Base-by-base conservation (phyloP, 2,329 filamentous ascomycete genomes). In the Scopulariopsis brevicaulis region DNA sequence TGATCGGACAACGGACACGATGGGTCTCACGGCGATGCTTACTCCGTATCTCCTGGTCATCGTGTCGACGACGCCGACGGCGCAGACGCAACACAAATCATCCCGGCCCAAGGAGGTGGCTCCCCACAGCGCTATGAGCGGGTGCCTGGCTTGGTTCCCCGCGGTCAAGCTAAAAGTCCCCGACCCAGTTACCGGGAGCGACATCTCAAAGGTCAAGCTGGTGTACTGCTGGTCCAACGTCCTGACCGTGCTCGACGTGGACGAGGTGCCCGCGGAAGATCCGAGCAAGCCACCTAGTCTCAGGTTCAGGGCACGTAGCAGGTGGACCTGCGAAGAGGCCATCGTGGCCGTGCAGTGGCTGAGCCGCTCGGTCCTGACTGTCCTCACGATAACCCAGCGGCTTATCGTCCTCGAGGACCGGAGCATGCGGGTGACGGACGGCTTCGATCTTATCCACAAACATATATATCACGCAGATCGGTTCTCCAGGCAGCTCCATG, bases 201-300 rank as follows among this genome's bases (percentile, higher is more conserved):
- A 85, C 8, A 78, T 86, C 11, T 92, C 89, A 20, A 87, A 85
- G 66, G 88, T 87, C 43, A 97, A 99, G 70, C 80, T 99, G 20
- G 93, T 90, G 0, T 99, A 99, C 73, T 96, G 92, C 71, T 99
- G 94, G 94, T 97, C 94, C 2, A 97, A 97, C 66, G 84, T 97
- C n/a, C 74, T 99, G 63, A 97, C 92, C 0, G 86, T 99, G 5
- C 74, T 99, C 25, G 94, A 99, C 62, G 84, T 97, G 12, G 85
- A 93, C 56, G 87, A 94, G 64, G 76, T 85, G 14, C 79, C 80
- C 22, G 72, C 80, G 0, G 80, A 84, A 15, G 85, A 90, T 63
- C 85, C 83, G 61, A 87, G 93, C 63, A 91, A 90, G 65, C 89
- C 89, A 3, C 82, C 90, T 1, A 85, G 79, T 53, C 81, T 97